A percentile compares a stretch with the other conserved stretches of the same genome.
Conservation (phyloP, 192 early-diverging fungal genomes). For the Coemansia sp. region DNA sequence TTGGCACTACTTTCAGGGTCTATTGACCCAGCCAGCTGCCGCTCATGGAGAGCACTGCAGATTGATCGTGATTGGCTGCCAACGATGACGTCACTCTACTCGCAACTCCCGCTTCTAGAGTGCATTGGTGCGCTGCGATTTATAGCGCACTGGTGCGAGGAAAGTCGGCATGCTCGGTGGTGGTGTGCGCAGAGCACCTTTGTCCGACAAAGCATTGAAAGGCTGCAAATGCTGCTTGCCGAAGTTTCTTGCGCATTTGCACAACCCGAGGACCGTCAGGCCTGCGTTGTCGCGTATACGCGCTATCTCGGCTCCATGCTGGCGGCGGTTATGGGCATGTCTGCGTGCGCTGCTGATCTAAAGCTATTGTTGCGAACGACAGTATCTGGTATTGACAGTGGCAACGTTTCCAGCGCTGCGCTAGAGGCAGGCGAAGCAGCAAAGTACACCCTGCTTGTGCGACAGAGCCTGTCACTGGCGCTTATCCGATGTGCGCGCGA, state of each 20-base stretch:
- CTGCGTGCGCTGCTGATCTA: slow-evolving; percentile 26
- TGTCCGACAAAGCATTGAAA: slow-evolving; percentile 29
- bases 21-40: slow-evolving; percentile 5
- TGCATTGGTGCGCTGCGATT: slow-evolving; percentile 19
- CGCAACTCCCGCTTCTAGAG: slow-evolving; percentile 11
- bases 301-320: slow-evolving; percentile 22
- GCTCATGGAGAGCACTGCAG: slow-evolving; percentile 5
- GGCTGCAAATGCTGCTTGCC: slow-evolving; percentile 20
- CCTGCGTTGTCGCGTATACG: slow-evolving; percentile 9
- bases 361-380: slow-evolving; percentile 33
- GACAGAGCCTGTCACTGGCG: slow-evolving; percentile 18
- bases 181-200: slow-evolving; percentile 37
- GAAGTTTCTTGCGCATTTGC: background rate
- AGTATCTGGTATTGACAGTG: slow-evolving; percentile 17
- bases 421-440: slow-evolving; percentile 7
- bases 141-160: slow-evolving; percentile 35
- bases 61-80: slow-evolving; percentile 35
- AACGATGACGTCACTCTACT: slow-evolving; percentile 11
- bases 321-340: slow-evolving; percentile 18
- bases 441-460: slow-evolving; percentile 16
- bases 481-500: slow-evolving; percentile 17
- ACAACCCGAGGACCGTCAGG: background rate
- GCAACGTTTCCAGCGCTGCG: background rate
- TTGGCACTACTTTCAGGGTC: slow-evolving; percentile 31
- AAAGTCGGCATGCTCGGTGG: slow-evolving; percentile 19